Conservation (phyloP, 768 basidiomycete species). For the Daedaleopsis nitida region DNA sequence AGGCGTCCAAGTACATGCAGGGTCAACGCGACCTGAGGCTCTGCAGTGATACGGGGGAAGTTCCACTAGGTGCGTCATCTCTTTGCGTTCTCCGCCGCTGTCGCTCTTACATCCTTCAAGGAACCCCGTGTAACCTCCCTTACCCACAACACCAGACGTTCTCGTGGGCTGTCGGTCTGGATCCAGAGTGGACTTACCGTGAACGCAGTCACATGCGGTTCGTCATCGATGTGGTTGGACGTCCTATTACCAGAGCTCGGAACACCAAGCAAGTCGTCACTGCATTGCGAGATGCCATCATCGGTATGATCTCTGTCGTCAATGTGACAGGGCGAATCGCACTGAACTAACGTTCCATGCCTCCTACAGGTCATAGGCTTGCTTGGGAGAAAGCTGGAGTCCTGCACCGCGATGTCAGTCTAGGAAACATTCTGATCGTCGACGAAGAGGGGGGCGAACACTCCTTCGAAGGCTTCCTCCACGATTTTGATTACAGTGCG, state of each 20-base stretch:
- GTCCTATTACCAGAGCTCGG: not conserved
- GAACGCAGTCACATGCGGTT: conserved; percentile 19
- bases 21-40: not conserved
- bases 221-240: conserved; percentile 10
- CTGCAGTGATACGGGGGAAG: no score
- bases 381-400: conserved; percentile 11
- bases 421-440: conserved; percentile 16
- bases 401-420: conserved; percentile 20
- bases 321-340: no score
- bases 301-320: not conserved
- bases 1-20: not conserved
- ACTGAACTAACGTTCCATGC: no score
- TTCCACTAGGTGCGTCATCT: not conserved
- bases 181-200: not conserved
- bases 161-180: not conserved
- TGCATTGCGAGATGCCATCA: conserved; percentile 6
- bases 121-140: not conserved
- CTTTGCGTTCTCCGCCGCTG: no score
- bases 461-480: not conserved
- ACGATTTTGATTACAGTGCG: not conserved
- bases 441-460: not conserved
- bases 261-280: not conserved
- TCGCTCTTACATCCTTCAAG: not conserved
- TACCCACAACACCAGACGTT: conserved; percentile 15
- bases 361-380: conserved; percentile 1